Percentiles rank a stretch among this genome's conserved stretches.
These are phyloP conservation scores for Metarhizium sp. DNA, from an alignment of 2,329 filamentous ascomycete genomes.

Conservation along the genomic window DNA sequence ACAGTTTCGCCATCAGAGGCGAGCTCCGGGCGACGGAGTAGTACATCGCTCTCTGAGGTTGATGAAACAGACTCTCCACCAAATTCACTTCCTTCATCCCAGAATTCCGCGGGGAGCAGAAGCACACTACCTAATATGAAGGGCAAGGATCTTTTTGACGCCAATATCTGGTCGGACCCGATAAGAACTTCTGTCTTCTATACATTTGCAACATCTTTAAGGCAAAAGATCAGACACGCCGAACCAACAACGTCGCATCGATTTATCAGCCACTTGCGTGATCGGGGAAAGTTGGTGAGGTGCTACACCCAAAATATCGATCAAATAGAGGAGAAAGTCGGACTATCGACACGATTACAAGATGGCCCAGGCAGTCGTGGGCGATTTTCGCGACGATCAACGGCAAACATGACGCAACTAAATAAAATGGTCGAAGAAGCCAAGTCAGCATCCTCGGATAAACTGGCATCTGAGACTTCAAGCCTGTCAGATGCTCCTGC, in stretches of 20 bases:
- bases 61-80: constrained; percentile 29
- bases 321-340: constrained; percentile 61
- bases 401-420: constrained; percentile 22
- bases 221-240: constrained; percentile 55
- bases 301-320: constrained; percentile 74
- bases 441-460: constrained; percentile 5
- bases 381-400: constrained; percentile 45
- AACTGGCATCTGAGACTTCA: constrained; percentile 10
- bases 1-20: constrained; percentile 25
- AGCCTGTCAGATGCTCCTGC: not conserved
- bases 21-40: constrained; percentile 25
- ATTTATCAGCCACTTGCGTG: constrained; percentile 58
- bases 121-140: constrained; percentile 51
- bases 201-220: constrained; percentile 58
- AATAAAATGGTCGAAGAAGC: constrained; percentile 29
- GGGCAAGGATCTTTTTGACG: constrained; percentile 62
- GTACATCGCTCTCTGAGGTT: constrained; percentile 33
- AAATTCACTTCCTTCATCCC: constrained; percentile 29
- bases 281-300: constrained; percentile 57
- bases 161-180: constrained; percentile 60
- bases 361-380: constrained; percentile 53
- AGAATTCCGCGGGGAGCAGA: constrained; percentile 23
- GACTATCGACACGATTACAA: constrained; percentile 52
- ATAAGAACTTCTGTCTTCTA: constrained; percentile 62
- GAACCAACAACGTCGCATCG: constrained; percentile 56